phyloP scores from a whole-genome alignment of 352 stramenopile genomes.

The Phytophthora sp. region DNA sequence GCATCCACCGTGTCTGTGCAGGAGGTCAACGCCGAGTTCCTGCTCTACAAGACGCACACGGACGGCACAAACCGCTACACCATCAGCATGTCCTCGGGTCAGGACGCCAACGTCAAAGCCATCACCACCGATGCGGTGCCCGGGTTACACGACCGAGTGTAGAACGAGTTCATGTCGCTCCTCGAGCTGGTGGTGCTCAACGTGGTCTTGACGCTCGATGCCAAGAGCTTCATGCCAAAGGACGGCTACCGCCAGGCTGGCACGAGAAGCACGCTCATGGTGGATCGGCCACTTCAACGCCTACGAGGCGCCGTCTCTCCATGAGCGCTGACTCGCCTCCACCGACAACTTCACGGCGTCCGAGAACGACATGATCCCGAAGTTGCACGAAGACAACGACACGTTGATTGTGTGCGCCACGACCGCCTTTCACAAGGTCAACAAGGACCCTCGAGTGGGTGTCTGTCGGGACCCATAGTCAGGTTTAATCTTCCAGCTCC shows the following conservation, averaged over 20 bases:
- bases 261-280: conserved; percentile 53
- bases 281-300: conserved; percentile 71
- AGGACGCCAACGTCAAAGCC: conserved; percentile 34
- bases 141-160: conserved; percentile 45
- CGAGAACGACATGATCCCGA: conserved; percentile 48
- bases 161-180: conserved; percentile 48
- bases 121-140: conserved; percentile 41
- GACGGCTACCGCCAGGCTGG: conserved; percentile 44
- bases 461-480: conserved; percentile 38
- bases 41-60: conserved; percentile 60
- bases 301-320: conserved; percentile 43
- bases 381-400: conserved; percentile 63
- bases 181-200: conserved; percentile 54
- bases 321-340: conserved; percentile 23
- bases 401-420: conserved; percentile 65
- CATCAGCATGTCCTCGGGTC: conserved; percentile 62
- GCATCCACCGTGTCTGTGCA: conserved; percentile 50
- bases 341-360: neutral
- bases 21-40: conserved; percentile 40
- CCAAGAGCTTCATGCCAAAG: conserved; percentile 44
- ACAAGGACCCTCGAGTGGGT: conserved; percentile 34
- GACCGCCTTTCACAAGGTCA: conserved; percentile 57
- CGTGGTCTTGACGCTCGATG: conserved; percentile 50
- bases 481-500: conserved; percentile 58
- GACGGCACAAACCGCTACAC: conserved; percentile 77